Evolutionary conservation across 495 filamentous ascomycete genomes (phyloP).

Genomic region (Xylaria sp.): DNA sequence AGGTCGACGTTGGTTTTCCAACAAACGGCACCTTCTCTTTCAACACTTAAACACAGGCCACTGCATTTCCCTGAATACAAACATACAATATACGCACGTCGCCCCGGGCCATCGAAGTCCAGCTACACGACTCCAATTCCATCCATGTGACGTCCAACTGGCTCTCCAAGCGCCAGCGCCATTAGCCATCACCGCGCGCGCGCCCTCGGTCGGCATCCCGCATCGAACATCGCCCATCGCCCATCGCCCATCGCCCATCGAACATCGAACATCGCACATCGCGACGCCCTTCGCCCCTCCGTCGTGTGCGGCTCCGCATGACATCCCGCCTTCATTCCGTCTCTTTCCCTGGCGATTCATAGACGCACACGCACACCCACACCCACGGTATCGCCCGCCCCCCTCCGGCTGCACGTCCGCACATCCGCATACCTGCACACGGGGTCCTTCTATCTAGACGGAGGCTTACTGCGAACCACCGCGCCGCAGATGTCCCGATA

Average conservation of each 20-base stretch:
- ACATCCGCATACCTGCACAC: no score
- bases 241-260: no score
- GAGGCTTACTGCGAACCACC: neutral
- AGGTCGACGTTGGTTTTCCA: neutral
- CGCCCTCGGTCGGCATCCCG: constrained; percentile 1
- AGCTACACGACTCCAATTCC: neutral
- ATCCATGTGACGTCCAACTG: constrained; percentile 16
- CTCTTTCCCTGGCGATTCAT: neutral
- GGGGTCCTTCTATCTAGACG: neutral
- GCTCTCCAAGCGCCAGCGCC: neutral
- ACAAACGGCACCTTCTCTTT: neutral
- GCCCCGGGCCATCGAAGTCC: neutral
- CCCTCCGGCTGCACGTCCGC: no score
- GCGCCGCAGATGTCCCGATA: constrained; percentile 35
- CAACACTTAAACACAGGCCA: neutral
- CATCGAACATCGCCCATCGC: neutral
- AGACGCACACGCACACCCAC: no score
- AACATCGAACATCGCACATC: no score
- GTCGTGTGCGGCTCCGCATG: neutral
- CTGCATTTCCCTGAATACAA: neutral
- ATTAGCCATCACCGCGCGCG: constrained; percentile 17
- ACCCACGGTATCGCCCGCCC: no score
- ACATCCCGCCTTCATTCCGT: neutral
- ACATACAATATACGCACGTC: neutral
- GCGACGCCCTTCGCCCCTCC: neutral